A percentile compares a stretch with the other conserved stretches of the same genome.
Evolutionary conservation across 352 stramenopile genomes (phyloP).

Genomic region (Pythium grandisporangium): DNA sequence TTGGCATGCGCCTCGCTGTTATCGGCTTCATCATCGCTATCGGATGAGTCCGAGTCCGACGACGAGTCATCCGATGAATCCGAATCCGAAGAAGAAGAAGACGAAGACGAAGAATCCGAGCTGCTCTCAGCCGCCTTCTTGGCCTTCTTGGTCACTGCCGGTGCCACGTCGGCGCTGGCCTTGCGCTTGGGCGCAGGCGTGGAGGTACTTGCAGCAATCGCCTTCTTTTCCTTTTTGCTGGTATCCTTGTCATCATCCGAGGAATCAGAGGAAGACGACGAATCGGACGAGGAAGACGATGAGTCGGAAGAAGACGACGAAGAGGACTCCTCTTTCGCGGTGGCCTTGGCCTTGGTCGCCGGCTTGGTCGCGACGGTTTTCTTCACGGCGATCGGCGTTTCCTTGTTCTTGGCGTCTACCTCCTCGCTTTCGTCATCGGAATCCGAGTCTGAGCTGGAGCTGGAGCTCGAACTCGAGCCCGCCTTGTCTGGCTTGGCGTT

Average conservation of each 20-base stretch:
- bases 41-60: constrained; percentile 17
- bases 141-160: constrained; percentile 22
- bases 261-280: constrained; percentile 14
- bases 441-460: constrained; percentile 14
- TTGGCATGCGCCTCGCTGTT: constrained; percentile 62
- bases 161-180: constrained; percentile 14
- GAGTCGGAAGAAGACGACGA: constrained; percentile 23
- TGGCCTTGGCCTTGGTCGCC: constrained; percentile 9
- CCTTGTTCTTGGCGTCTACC: constrained; percentile 1
- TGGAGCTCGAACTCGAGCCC: constrained; percentile 15
- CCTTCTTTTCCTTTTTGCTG: no score
- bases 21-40: constrained; percentile 31
- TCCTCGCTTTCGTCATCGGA: constrained; percentile 10
- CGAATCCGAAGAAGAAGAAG: constrained; percentile 29
- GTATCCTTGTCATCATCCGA: constrained; percentile 21
- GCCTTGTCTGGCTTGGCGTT: constrained; percentile 11
- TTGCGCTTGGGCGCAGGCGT: constrained; percentile 38
- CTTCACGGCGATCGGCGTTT: constrained; percentile 13
- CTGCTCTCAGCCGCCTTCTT: constrained; percentile 25
- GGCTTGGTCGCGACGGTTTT: constrained; percentile 8
- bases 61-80: constrained; percentile 43
- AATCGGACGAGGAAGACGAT: constrained; percentile 25
- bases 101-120: constrained; percentile 23
- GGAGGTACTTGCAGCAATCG: constrained; percentile 11
- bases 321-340: constrained; percentile 20